Evolutionary conservation across 2,329 filamentous ascomycete species (phyloP), one percentile per base, ranked within the genome.

Genomic region (Colletotrichum costaricense): DNA sequence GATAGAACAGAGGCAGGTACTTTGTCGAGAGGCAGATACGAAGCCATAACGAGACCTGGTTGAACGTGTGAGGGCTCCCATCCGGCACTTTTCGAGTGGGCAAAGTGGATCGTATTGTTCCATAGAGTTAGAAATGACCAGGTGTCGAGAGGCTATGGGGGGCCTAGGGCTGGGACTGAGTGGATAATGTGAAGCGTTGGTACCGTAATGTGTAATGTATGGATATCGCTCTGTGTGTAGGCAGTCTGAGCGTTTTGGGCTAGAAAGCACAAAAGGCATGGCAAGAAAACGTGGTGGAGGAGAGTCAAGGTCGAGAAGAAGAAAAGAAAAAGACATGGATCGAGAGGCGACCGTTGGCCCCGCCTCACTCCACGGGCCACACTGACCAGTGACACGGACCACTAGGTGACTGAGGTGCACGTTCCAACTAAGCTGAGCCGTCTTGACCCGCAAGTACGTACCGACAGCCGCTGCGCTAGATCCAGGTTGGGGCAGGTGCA

Each of bases 21-120:
- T 2, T 16, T 19, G 6, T 33, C 26, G 16, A 16, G 49, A 28
- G 5, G 26, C 55, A 16, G 9, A 16, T 38, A 26, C n/a, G n/a
- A 4, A 42, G 38, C n/a, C 14, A n/a, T 5, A 16, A 28, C 24
- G 19, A 52, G 49, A 14, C 57, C 52, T 49, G 22, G 52, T 26
- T 9, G 28, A 58, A 64, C 64, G 33, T 59, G 69, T 59, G 69
- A 72, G 69, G 69, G 66, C 66, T 72, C 69, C 69, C 54, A 69
- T 59, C 14, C 46, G 38, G 71, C 56, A 57, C 30, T 73, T 56
- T 54, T 59, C 19, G 22, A 30, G 33, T 30, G 22, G 9, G 14
- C 28, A 30, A 35, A 30, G 67, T 69, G 66, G 70, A 54, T 64
- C 38, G 63, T 2, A n/a, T 49, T 4, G 26, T 24, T 58, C 28